Percentiles rank a stretch among this genome's conserved stretches.
These are phyloP conservation scores for Lentinula edodes DNA, from an alignment of 768 basidiomycete species.

Conservation along the genomic window DNA sequence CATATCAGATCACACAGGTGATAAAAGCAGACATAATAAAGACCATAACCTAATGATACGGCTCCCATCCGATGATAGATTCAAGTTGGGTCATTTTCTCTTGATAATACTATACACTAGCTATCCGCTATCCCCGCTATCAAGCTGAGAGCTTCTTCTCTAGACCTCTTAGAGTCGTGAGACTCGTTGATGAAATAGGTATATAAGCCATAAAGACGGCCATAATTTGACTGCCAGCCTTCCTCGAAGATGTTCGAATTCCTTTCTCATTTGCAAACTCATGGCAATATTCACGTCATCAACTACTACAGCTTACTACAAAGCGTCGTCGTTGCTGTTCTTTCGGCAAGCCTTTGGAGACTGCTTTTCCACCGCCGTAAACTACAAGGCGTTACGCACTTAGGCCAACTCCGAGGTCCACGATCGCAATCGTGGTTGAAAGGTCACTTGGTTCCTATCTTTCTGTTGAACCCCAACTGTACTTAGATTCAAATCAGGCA, in stretches of 20 bases:
- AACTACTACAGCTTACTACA: not conserved
- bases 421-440: not conserved
- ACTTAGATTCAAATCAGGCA: not conserved
- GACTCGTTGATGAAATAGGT: not conserved
- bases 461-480: not conserved
- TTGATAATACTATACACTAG: not conserved
- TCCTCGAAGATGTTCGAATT: not conserved
- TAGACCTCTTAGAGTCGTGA: not conserved
- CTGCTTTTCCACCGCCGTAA: not conserved
- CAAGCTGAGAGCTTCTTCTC: not conserved
- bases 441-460: not conserved
- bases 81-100: not conserved
- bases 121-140: not conserved
- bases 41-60: not conserved
- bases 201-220: not conserved
- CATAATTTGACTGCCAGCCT: not conserved
- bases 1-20: not conserved
- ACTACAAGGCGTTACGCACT: not conserved
- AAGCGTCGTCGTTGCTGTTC: not conserved
- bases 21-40: not conserved
- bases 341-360: not conserved
- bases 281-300: not conserved
- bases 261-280: not conserved
- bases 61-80: not conserved
- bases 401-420: conserved; percentile 2